These are phyloP conservation scores for Salix caprea DNA, from an alignment of 345 rosid species.

Conservation along the genomic window DNA sequence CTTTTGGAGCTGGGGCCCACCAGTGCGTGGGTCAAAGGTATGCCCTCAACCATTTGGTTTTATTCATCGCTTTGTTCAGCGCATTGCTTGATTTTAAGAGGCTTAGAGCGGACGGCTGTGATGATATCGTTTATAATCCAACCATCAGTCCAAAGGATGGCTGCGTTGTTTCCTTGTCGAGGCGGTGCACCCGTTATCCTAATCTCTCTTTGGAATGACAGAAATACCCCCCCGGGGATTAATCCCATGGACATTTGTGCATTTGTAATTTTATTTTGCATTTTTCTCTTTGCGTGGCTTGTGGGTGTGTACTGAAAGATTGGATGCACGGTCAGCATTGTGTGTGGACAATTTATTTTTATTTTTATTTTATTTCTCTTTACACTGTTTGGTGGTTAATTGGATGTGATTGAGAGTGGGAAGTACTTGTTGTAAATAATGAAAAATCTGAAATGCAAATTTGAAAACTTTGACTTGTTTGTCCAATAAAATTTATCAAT, in stretches of 20 bases:
- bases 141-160: constrained; percentile 84
- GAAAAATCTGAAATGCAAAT: too few relatives aligned
- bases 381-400: constrained; percentile 10
- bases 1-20: constrained; percentile 85
- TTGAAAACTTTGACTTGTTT: too few relatives aligned
- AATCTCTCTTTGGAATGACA: constrained; percentile 26
- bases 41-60: constrained; percentile 70
- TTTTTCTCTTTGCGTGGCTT: background rate
- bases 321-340: background rate
- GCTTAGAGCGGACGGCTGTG: constrained; percentile 52
- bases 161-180: constrained; percentile 50
- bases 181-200: constrained; percentile 43
- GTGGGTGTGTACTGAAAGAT: background rate
- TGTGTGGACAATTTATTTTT: background rate
- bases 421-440: too few relatives aligned
- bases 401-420: constrained; percentile 2
- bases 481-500: too few relatives aligned
- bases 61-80: constrained; percentile 68
- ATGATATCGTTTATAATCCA: constrained; percentile 65
- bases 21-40: constrained; percentile 92
- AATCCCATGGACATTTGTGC: background rate
- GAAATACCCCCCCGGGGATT: background rate
- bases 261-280: too few relatives aligned
- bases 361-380: too few relatives aligned
- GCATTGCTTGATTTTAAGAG: constrained; percentile 58